Conservation (phyloP, 2,329 filamentous ascomycete genomes). For the Ampelomyces quisqualis region DNA sequence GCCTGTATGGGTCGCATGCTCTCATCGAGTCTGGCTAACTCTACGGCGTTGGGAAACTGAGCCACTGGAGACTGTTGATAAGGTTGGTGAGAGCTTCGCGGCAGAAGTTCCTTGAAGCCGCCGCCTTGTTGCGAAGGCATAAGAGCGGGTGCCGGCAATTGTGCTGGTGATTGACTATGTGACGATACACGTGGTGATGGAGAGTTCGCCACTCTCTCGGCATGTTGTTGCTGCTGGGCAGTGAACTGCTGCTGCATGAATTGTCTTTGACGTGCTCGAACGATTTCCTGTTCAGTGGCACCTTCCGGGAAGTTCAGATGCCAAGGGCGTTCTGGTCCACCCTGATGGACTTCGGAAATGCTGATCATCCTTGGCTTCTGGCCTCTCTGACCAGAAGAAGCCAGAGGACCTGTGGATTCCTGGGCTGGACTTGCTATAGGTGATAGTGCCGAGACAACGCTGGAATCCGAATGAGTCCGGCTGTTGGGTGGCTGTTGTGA, state of each 20-base stretch:
- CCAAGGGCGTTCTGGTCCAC: constrained; percentile 31
- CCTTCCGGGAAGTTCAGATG: constrained; percentile 39
- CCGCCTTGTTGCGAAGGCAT: constrained; percentile 20
- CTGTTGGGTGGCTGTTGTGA: constrained; percentile 25
- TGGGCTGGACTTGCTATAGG: constrained; percentile 30
- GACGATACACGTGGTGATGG: constrained; percentile 33
- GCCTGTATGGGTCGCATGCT: constrained; percentile 26
- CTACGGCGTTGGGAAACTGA: constrained; percentile 10
- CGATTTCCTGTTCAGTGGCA: constrained; percentile 41
- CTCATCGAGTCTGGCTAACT: constrained; percentile 10
- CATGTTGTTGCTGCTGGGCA: constrained; percentile 35
- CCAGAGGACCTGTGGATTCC: constrained; percentile 13
- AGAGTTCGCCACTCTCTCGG: constrained; percentile 32
- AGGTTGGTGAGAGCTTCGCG: constrained; percentile 33
- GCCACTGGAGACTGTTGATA: constrained; percentile 19
- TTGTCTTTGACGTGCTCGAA: constrained; percentile 39
- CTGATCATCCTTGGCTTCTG: constrained; percentile 40
- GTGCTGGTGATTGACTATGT: constrained; percentile 25
- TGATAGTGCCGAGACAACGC: constrained; percentile 33
- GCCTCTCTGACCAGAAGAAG: constrained; percentile 15
- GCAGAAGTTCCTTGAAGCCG: constrained; percentile 40
- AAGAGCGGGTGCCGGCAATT: constrained; percentile 8
- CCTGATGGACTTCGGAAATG: constrained; percentile 34
- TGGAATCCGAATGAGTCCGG: constrained; percentile 32
- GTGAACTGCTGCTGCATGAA: constrained; percentile 39